These are phyloP conservation scores for Rhizopogon vinicolor DNA, from an alignment of 768 basidiomycete genomes.

Conservation along the genomic window DNA sequence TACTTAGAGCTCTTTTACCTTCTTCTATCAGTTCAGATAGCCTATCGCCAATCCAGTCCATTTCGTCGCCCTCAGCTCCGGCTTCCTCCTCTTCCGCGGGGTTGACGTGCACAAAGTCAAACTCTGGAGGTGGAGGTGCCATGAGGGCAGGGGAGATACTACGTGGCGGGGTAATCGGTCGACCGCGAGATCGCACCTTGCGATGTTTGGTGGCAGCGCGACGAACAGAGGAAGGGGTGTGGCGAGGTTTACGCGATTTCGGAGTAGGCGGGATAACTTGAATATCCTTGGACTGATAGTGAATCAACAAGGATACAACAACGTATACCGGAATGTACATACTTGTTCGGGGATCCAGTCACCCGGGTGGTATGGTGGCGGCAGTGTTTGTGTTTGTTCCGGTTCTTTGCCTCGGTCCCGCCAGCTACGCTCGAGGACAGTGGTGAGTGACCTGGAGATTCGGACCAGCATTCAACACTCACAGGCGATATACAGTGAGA, in stretches of 20 bases:
- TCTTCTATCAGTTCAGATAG: conserved; percentile 70
- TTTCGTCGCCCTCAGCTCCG: conserved; percentile 44
- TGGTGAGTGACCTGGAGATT: conserved; percentile 2
- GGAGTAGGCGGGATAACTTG: conserved; percentile 34
- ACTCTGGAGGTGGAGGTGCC: conserved; percentile 35
- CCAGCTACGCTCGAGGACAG: conserved; percentile 46
- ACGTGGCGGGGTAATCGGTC: conserved; percentile 21
- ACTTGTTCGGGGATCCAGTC: conserved; percentile 45
- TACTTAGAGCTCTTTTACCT: conserved; percentile 69
- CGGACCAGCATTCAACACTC: conserved; percentile 26
- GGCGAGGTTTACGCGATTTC: conserved; percentile 34
- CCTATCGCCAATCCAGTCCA: conserved; percentile 80
- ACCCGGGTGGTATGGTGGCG: conserved; percentile 64
- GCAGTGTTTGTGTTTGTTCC: conserved; percentile 30
- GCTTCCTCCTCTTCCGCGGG: conserved; percentile 33
- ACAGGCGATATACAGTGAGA: conserved; percentile 84
- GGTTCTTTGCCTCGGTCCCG: conserved; percentile 63
- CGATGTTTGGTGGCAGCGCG: conserved; percentile 35
- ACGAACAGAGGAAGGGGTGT: conserved; percentile 22
- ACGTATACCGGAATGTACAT: background rate
- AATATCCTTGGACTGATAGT: conserved; percentile 22
- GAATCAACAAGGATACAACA: background rate
- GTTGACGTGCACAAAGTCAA: conserved; percentile 31
- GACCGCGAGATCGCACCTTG: conserved; percentile 23
- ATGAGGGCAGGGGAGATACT: conserved; percentile 22